Conservation (phyloP, 768 basidiomycete genomes). For the Auriculariales sp. region DNA sequence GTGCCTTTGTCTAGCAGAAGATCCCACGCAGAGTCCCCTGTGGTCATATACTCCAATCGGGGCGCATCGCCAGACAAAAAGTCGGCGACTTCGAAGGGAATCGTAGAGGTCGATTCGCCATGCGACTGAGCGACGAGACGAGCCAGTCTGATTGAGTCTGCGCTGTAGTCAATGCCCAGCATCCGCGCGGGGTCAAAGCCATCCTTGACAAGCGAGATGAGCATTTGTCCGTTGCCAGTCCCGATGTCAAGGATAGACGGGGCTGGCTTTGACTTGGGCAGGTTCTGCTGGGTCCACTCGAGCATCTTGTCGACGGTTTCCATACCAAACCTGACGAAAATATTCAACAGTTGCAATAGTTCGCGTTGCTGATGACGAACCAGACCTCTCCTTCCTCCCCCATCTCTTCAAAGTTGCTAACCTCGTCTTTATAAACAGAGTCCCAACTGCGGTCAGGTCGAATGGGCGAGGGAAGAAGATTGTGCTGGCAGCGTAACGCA, state of each 20-base stretch:
- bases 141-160: constrained; percentile 52
- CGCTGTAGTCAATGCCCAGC: constrained; percentile 65
- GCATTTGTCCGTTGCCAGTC: constrained; percentile 63
- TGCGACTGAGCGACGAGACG: constrained; percentile 36
- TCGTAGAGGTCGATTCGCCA: constrained; percentile 19
- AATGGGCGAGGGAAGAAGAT: background rate
- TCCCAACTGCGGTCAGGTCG: constrained; percentile 49
- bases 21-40: constrained; percentile 45
- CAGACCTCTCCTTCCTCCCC: constrained; percentile 81
- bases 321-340: constrained; percentile 51
- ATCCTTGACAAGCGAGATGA: constrained; percentile 54
- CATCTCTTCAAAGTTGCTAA: constrained; percentile 57
- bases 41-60: constrained; percentile 8
- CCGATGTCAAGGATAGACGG: constrained; percentile 64
- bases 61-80: constrained; percentile 43
- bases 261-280: constrained; percentile 27
- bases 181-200: constrained; percentile 42
- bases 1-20: constrained; percentile 79
- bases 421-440: constrained; percentile 52
- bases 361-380: constrained; percentile 23
- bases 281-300: constrained; percentile 45
- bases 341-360: background rate
- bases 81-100: constrained; percentile 47
- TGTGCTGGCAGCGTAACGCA: constrained; percentile 20
- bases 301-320: constrained; percentile 71